Conservation (phyloP, 306 rosid genomes). For the Malus sylvestris region DNA sequence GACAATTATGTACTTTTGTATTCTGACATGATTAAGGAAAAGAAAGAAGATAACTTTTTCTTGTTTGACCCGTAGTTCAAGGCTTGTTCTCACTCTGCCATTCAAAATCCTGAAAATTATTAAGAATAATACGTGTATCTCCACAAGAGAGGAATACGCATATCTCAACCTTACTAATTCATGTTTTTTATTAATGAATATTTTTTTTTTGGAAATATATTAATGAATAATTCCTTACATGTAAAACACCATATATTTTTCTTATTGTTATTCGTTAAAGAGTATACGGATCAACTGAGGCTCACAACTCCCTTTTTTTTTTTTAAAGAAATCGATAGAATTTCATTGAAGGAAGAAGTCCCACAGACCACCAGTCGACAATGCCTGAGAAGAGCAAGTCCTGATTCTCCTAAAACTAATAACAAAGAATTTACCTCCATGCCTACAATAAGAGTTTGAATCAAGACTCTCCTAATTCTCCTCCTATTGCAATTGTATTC, state of each 20-base stretch:
- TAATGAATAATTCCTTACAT: too few relatives aligned
- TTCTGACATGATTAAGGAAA: not conserved
- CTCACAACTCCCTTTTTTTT: too few relatives aligned
- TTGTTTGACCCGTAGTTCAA: constrained; percentile 24
- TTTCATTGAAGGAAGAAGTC: too few relatives aligned
- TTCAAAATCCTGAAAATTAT: not conserved
- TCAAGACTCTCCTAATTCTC: not conserved
- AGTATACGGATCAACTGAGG: not conserved
- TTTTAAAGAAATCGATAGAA: too few relatives aligned
- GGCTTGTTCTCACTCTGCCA: not conserved
- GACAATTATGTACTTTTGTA: not conserved
- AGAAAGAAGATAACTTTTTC: not conserved
- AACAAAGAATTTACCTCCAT: not conserved
- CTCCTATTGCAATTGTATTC: not conserved
- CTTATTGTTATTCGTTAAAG: not conserved
- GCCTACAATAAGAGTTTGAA: not conserved
- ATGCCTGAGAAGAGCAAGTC: too few relatives aligned
- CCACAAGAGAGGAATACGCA: not conserved
- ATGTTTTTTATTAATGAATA: too few relatives aligned
- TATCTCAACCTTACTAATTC: not conserved
- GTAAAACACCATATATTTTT: not conserved
- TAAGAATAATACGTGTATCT: not conserved
- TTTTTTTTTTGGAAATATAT: too few relatives aligned
- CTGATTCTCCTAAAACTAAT: too few relatives aligned
- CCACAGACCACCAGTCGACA: too few relatives aligned